Percentiles rank a stretch among this genome's conserved stretches.
Conservation (phyloP, 148 eudicot genomes). For the Rhododendron williamsianum region DNA sequence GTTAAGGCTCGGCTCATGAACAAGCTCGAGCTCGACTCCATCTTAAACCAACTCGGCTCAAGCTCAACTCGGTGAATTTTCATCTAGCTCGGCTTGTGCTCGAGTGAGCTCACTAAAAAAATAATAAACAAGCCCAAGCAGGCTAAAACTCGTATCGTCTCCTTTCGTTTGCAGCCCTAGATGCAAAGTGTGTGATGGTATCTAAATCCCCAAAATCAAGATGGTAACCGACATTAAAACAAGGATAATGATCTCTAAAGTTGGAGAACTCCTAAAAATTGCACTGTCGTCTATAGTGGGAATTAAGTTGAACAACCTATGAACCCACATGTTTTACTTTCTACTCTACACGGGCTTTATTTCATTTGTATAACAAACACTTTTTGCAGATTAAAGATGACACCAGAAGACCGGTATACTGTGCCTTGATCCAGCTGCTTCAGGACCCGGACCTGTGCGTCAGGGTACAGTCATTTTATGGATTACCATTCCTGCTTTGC, state of each 20-base stretch:
- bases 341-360: not conserved
- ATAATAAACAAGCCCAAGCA: not conserved
- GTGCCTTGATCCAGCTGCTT: constrained; percentile 84
- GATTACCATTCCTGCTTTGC: not conserved
- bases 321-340: not conserved
- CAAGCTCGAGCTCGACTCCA: not conserved
- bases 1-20: not conserved
- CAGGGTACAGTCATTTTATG: constrained; percentile 46
- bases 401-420: constrained; percentile 81
- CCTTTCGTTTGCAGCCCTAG: not conserved
- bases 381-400: constrained; percentile 74
- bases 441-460: constrained; percentile 92
- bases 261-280: not conserved
- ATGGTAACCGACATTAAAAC: not conserved
- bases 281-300: not conserved
- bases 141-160: not conserved
- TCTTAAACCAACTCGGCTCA: not conserved
- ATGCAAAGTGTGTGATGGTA: not conserved
- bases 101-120: not conserved
- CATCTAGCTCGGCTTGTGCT: not conserved
- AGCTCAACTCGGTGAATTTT: not conserved
- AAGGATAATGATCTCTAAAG: not conserved
- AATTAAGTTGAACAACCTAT: not conserved
- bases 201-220: not conserved
- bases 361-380: constrained; percentile 7